Percentiles rank a stretch among this genome's conserved stretches.
These are phyloP conservation scores for Lablab purpureus DNA, from an alignment of 306 rosid genomes.

Conservation along the genomic window DNA sequence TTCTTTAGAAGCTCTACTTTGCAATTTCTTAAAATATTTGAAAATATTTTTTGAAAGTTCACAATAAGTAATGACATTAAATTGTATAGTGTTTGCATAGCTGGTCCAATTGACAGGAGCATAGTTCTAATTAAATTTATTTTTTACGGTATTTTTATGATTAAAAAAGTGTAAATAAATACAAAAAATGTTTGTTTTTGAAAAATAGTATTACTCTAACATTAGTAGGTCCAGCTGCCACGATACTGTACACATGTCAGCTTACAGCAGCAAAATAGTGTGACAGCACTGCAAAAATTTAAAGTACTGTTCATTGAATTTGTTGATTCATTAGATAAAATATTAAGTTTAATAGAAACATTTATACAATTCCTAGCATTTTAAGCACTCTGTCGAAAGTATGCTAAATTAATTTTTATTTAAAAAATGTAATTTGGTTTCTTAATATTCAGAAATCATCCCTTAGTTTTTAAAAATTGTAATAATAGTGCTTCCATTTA, in stretches of 20 bases:
- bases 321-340: background rate
- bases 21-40: too few relatives aligned
- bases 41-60: too few relatives aligned
- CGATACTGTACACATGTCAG: constrained; percentile 4
- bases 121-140: background rate
- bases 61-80: too few relatives aligned
- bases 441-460: too few relatives aligned
- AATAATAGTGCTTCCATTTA: too few relatives aligned
- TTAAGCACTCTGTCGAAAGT: background rate
- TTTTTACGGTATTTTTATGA: background rate
- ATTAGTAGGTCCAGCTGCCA: background rate
- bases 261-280: background rate
- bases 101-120: background rate
- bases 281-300: background rate
- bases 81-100: background rate
- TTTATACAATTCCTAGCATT: background rate
- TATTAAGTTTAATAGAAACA: background rate
- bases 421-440: too few relatives aligned
- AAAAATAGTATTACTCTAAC: background rate
- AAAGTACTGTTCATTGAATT: background rate
- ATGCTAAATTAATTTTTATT: too few relatives aligned
- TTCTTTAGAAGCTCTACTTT: too few relatives aligned
- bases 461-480: too few relatives aligned
- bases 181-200: too few relatives aligned
- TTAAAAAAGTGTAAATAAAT: background rate